Evolutionary conservation across 2,329 filamentous ascomycete species (phyloP).

Genomic region (Hymenoscyphus fraxineus): DNA sequence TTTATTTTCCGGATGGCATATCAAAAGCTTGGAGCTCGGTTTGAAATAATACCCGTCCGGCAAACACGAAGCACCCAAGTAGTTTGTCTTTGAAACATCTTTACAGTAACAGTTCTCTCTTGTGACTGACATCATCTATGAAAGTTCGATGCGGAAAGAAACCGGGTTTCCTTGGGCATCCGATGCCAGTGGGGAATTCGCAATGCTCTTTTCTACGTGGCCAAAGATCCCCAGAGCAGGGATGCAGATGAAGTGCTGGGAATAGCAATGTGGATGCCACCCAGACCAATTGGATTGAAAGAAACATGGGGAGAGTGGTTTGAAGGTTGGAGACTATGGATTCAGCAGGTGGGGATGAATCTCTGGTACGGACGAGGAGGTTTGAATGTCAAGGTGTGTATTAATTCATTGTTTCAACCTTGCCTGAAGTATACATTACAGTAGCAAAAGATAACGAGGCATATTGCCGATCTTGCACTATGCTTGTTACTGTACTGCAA

Average conservation of each 20-base stretch:
- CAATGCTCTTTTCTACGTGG: slow-evolving; percentile 66
- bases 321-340: slow-evolving; percentile 62
- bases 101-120: not conserved
- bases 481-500: not conserved
- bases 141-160: slow-evolving; percentile 17
- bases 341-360: slow-evolving; percentile 64
- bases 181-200: slow-evolving; percentile 68
- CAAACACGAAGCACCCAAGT: not conserved
- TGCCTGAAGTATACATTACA: not conserved
- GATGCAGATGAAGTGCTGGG: slow-evolving; percentile 55
- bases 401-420: slow-evolving; percentile 17
- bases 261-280: slow-evolving; percentile 69
- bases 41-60: not conserved
- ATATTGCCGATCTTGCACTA: not conserved
- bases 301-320: slow-evolving; percentile 60
- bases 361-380: slow-evolving; percentile 65
- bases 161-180: slow-evolving; percentile 40
- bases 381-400: slow-evolving; percentile 52
- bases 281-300: slow-evolving; percentile 44
- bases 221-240: slow-evolving; percentile 50
- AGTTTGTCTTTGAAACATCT: not conserved
- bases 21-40: slow-evolving; percentile 7
- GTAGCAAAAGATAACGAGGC: slow-evolving; percentile 6
- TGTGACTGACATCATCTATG: slow-evolving; percentile 9
- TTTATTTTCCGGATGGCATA: not conserved